Evolutionary conservation across 345 rosid species (phyloP).

Genomic region (Lepidium didymum): DNA sequence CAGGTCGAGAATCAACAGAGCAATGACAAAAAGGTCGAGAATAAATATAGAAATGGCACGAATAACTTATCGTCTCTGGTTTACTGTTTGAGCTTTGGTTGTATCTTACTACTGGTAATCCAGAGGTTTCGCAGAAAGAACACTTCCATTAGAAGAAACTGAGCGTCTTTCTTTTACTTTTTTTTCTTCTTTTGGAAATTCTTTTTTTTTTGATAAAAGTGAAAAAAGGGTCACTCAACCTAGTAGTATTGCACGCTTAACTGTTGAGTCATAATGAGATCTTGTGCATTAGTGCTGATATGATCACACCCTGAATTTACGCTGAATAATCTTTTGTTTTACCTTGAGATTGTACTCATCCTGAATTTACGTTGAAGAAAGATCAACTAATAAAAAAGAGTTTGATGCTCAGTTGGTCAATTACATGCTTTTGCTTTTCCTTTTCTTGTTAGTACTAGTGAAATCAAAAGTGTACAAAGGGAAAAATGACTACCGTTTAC

Average conservation of each 20-base stretch:
- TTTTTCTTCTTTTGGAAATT: no score
- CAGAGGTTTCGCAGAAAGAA: neutral
- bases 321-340: neutral
- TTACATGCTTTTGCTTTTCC: neutral
- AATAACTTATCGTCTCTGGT: neutral
- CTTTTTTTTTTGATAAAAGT: no score
- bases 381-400: neutral
- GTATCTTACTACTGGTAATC: neutral
- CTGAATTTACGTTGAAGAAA: neutral
- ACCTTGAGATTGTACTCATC: neutral
- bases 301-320: neutral
- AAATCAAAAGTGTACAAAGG: neutral
- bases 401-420: neutral
- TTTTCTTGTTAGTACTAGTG: neutral
- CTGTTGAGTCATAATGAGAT: no score
- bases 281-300: no score
- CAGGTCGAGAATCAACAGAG: neutral
- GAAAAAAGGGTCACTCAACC: no score
- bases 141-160: neutral
- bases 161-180: neutral
- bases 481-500: neutral
- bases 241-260: no score
- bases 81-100: neutral
- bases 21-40: neutral
- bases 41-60: no score